Evolutionary conservation across 2,329 filamentous ascomycete genomes (phyloP).

Genomic region (Colletotrichum sp.): DNA sequence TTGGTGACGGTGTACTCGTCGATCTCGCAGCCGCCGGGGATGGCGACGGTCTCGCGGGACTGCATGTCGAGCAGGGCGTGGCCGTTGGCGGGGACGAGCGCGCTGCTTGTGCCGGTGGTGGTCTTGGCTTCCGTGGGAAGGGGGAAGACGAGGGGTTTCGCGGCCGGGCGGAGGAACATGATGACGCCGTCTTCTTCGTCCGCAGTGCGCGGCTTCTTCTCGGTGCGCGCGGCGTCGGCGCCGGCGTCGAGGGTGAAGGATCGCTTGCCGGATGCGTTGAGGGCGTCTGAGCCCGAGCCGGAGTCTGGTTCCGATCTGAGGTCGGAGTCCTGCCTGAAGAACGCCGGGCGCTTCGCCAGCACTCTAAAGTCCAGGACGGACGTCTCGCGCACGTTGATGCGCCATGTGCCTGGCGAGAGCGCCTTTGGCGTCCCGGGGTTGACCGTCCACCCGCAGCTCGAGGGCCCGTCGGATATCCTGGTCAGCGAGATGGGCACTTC

Average conservation of each 20-base stretch:
- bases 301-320: constrained; percentile 22
- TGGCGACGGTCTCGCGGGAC: constrained; percentile 51
- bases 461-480: constrained; percentile 46
- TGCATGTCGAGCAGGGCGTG: constrained; percentile 59
- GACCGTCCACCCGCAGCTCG: constrained; percentile 39
- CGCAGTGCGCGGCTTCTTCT: constrained; percentile 47
- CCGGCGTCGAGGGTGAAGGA: constrained; percentile 51
- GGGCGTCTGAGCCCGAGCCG: constrained; percentile 34
- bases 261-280: constrained; percentile 57
- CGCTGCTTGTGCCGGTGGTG: constrained; percentile 47
- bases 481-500: constrained; percentile 58
- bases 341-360: constrained; percentile 57
- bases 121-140: constrained; percentile 51
- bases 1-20: constrained; percentile 62
- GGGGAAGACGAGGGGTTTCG: constrained; percentile 57
- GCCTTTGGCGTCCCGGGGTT: constrained; percentile 50
- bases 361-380: constrained; percentile 64
- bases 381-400: constrained; percentile 53
- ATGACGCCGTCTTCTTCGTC: constrained; percentile 55
- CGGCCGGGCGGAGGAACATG: constrained; percentile 56
- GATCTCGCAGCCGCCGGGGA: constrained; percentile 55
- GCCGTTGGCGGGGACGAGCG: constrained; percentile 48
- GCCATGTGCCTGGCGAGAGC: constrained; percentile 61
- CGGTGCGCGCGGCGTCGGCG: constrained; percentile 33
- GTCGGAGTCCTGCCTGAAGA: constrained; percentile 35